A percentile compares a stretch with the other conserved stretches of the same genome.
These are phyloP conservation scores for Trichoderma simmonsii DNA, from an alignment of 2,329 filamentous ascomycete species.

Conservation along the genomic window DNA sequence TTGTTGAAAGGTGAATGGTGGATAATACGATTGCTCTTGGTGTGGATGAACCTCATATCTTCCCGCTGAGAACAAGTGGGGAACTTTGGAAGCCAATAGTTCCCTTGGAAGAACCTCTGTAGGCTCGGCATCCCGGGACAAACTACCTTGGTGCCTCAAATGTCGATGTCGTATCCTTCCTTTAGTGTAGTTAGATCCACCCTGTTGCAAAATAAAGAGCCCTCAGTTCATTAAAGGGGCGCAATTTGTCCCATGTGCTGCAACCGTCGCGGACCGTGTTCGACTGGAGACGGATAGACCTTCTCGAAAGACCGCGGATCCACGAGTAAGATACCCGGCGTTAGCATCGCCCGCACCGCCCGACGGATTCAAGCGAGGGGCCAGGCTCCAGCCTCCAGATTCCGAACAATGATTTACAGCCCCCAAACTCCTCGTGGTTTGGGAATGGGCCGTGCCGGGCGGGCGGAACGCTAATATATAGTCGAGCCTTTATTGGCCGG, in stretches of 20 bases:
- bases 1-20: not conserved
- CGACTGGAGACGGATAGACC: not conserved
- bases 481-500: not conserved
- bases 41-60: not conserved
- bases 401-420: not conserved
- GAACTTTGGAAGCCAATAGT: not conserved
- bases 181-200: not conserved
- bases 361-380: not conserved
- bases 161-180: not conserved
- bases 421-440: not conserved
- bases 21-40: not conserved
- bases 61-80: not conserved
- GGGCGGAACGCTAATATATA: not conserved
- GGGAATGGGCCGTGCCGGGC: not conserved
- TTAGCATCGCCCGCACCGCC: not conserved
- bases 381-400: not conserved
- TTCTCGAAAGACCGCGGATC: not conserved
- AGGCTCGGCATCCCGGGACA: not conserved
- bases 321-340: not conserved
- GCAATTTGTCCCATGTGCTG: not conserved
- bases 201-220: not conserved
- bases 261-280: not conserved
- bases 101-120: not conserved
- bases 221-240: not conserved
- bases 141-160: not conserved